phyloP scores from a whole-genome alignment of 2,329 filamentous ascomycete species.

The Fusarium pseudonygamai region DNA sequence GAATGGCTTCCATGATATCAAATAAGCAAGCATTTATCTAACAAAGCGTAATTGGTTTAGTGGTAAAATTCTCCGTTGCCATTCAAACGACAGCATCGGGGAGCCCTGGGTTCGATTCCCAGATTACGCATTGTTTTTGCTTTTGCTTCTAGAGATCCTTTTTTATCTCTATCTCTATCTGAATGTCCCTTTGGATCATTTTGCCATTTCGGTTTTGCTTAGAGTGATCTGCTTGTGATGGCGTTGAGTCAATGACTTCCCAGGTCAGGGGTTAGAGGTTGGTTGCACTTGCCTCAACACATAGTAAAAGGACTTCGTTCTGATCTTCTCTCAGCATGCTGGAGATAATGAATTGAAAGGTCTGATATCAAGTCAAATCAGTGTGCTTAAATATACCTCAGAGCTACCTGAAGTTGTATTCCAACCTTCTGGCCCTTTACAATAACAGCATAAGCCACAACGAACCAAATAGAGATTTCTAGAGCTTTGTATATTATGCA shows the following conservation, averaged over 20 bases:
- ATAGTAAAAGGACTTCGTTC: background rate
- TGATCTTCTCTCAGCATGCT: background rate
- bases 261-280: background rate
- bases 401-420: background rate
- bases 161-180: background rate
- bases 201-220: background rate
- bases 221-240: background rate
- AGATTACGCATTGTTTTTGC: conserved; percentile 1
- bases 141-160: background rate
- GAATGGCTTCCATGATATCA: rapidly evolving
- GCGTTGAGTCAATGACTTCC: background rate
- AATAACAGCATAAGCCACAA: background rate
- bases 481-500: background rate
- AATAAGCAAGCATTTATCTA: too few relatives aligned
- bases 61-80: conserved; percentile 33
- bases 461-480: background rate
- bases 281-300: background rate
- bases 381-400: background rate
- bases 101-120: conserved; percentile 17
- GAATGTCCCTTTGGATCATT: background rate
- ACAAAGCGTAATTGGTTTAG: background rate
- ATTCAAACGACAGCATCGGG: conserved; percentile 10
- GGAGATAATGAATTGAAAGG: background rate
- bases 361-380: background rate
- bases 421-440: background rate